A percentile compares a stretch with the other conserved stretches of the same genome.
phyloP scores from a whole-genome alignment of 163 green algal genomes.

The Trebouxia gelatinosa region DNA sequence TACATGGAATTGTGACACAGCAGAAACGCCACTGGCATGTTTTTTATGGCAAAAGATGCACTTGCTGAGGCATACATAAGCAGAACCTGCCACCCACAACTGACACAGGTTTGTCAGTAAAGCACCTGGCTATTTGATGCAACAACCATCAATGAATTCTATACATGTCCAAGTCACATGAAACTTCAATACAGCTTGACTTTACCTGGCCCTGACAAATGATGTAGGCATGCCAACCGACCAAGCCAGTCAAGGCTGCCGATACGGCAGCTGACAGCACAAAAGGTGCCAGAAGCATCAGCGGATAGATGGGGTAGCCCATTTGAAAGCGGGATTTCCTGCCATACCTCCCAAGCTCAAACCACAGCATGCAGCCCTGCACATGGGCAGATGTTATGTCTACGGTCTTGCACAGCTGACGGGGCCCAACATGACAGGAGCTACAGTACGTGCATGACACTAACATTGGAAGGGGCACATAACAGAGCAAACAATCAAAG shows the following conservation, averaged over 20 bases:
- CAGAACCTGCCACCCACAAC: no score
- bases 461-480: not conserved
- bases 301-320: not conserved
- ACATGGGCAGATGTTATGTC: not conserved
- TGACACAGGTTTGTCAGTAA: no score
- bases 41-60: no score
- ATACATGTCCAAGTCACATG: no score
- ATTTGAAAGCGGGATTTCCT: not conserved
- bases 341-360: not conserved
- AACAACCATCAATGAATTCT: no score
- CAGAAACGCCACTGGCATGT: no score
- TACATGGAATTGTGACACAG: no score
- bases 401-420: not conserved
- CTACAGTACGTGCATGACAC: not conserved
- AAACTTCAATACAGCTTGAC: no score
- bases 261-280: constrained; percentile 32
- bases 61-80: no score
- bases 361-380: constrained; percentile 11
- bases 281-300: constrained; percentile 17
- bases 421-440: no score
- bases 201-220: constrained; percentile 38
- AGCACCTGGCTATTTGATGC: no score
- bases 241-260: constrained; percentile 39
- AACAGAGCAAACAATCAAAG: no score
- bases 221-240: constrained; percentile 51